Conservation (phyloP, 129 eudicot genomes). For the Centaurea solstitialis region DNA sequence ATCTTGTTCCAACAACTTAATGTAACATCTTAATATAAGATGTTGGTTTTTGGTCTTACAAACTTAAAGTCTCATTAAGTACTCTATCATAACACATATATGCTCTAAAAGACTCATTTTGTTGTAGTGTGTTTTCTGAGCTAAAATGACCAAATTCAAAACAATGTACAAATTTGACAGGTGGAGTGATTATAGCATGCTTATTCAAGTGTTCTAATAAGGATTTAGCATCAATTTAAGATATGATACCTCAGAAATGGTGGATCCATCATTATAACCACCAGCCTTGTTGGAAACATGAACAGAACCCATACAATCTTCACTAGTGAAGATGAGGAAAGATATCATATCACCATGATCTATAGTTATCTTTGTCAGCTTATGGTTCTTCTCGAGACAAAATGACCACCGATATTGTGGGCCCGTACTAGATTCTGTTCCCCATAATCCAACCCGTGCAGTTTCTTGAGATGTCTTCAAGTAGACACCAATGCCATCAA, state of each 20-base stretch:
- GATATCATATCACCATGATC: constrained; percentile 24
- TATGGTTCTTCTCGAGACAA: constrained; percentile 15
- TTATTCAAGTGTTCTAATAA: not conserved
- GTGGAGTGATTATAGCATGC: not conserved
- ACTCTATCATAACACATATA: not conserved
- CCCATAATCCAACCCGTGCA: constrained; percentile 10
- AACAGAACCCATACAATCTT: constrained; percentile 19
- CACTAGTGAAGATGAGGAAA: constrained; percentile 25
- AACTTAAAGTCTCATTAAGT: not conserved
- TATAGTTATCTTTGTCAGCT: constrained; percentile 20
- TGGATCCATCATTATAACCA: constrained; percentile 23
- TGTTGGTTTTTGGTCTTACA: not conserved
- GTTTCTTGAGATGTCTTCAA: constrained; percentile 25
- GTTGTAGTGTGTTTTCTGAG: not conserved
- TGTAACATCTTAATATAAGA: not conserved
- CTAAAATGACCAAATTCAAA: not conserved
- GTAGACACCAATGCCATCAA: constrained; percentile 27
- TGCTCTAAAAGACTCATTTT: not conserved
- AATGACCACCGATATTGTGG: constrained; percentile 23
- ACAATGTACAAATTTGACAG: not conserved
- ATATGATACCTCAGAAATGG: constrained; percentile 16
- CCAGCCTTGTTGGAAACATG: constrained; percentile 30
- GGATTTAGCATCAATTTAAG: not conserved
- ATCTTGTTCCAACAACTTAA: not conserved
- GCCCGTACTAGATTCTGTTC: not conserved